These are phyloP conservation scores for Avena sativa DNA, from an alignment of 176 grass and related monocot genomes.

Conservation along the genomic window DNA sequence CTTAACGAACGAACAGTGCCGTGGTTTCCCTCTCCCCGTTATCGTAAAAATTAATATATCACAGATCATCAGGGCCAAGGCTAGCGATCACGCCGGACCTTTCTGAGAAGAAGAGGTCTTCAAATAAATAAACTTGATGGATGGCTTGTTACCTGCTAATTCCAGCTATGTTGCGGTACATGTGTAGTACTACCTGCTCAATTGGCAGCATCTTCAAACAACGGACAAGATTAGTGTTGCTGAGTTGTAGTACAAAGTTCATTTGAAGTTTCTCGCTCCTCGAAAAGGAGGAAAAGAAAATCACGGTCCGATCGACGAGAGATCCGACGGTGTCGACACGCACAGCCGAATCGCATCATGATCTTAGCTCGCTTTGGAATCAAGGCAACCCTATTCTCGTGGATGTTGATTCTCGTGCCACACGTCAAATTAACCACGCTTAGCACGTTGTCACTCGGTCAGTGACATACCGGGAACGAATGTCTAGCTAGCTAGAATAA, in stretches of 20 bases:
- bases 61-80: too few species aligned
- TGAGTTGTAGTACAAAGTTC: background rate
- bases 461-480: too few species aligned
- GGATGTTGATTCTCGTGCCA: too few species aligned
- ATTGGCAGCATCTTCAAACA: background rate
- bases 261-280: background rate
- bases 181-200: conserved; percentile 1
- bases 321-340: too few species aligned
- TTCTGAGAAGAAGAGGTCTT: background rate
- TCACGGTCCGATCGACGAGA: too few species aligned
- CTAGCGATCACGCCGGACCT: background rate
- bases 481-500: too few species aligned
- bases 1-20: background rate
- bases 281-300: too few species aligned
- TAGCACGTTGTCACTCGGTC: too few species aligned
- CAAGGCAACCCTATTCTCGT: too few species aligned
- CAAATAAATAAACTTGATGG: conserved; percentile 8
- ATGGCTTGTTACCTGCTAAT: background rate
- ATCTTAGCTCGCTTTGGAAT: too few species aligned
- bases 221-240: background rate
- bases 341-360: too few species aligned
- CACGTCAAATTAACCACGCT: too few species aligned
- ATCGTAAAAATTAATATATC: background rate
- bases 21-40: background rate
- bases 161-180: background rate